A percentile compares a stretch with the other conserved stretches of the same genome.
These are phyloP conservation scores for Exophiala phaeomuriformis DNA, from an alignment of 2,329 filamentous ascomycete genomes.

Conservation along the genomic window DNA sequence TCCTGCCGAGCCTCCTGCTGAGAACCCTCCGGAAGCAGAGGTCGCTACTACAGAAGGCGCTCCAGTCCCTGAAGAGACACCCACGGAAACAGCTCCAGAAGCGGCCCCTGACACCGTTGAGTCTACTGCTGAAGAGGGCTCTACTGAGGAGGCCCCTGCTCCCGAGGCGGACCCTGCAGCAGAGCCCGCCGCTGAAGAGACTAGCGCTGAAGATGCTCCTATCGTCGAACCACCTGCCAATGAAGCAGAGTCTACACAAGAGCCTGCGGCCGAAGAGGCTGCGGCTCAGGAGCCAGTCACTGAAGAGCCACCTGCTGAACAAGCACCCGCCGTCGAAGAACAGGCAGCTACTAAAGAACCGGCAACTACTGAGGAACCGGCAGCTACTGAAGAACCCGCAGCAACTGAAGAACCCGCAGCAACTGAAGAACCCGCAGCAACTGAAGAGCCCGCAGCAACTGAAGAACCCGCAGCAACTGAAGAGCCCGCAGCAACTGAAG, in stretches of 20 bases:
- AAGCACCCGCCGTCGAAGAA: conserved; percentile 3
- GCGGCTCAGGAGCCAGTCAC: conserved; percentile 17
- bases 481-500: conserved; percentile 7
- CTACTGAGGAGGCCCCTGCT: neutral
- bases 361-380: neutral
- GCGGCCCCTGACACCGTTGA: conserved; percentile 16
- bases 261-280: conserved; percentile 6
- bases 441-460: neutral
- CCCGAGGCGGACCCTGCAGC: neutral
- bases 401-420: conserved; percentile 9
- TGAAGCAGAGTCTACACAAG: neutral
- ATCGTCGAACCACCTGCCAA: neutral
- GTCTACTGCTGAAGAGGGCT: conserved; percentile 16
- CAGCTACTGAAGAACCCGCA: conserved; percentile 1
- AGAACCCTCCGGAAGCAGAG: conserved; percentile 2
- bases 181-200: conserved; percentile 3
- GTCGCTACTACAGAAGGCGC: conserved; percentile 14
- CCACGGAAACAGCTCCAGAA: conserved; percentile 5
- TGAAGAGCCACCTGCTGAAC: conserved; percentile 15
- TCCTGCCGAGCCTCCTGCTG: neutral
- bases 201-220: conserved; percentile 9
- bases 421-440: conserved; percentile 6
- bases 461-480: conserved; percentile 3
- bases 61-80: conserved; percentile 1
- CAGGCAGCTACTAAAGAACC: conserved; percentile 6